phyloP scores from a whole-genome alignment of 345 rosid species.

The Abelmoschus esculentus region DNA sequence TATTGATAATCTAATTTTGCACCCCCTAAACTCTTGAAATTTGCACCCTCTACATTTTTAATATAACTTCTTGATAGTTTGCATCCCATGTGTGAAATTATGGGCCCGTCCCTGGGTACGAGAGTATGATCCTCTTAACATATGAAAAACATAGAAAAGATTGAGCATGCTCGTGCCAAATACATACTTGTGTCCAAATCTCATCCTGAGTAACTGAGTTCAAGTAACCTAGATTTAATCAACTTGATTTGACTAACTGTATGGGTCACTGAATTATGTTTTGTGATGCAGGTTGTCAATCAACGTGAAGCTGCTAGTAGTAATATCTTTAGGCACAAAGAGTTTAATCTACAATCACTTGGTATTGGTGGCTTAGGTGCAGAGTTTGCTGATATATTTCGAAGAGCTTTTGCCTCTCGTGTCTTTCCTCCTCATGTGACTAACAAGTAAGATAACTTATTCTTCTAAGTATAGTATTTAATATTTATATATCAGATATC shows the following conservation, averaged over 20 bases:
- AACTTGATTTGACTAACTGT: slow-evolving; percentile 1
- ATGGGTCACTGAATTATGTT: slow-evolving; percentile 14
- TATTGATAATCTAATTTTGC: too few relatives aligned
- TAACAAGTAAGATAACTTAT: slow-evolving; percentile 47
- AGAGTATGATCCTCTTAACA: background rate
- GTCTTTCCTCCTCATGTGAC: slow-evolving; percentile 98
- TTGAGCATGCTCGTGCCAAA: background rate
- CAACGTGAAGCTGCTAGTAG: slow-evolving; percentile 99
- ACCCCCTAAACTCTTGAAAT: too few relatives aligned
- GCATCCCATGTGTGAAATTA: too few relatives aligned
- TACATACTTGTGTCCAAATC: background rate
- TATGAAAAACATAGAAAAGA: background rate
- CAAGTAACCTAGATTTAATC: background rate
- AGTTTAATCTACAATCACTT: slow-evolving; percentile 85
- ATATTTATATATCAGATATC: background rate
- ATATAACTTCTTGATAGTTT: too few relatives aligned
- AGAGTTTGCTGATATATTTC: slow-evolving; percentile 97
- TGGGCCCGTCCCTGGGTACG: background rate
- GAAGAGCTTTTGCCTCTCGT: slow-evolving; percentile 99
- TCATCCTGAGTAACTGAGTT: background rate
- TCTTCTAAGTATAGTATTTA: slow-evolving; percentile 14
- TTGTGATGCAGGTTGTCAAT: slow-evolving; percentile 63
- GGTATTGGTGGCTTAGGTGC: slow-evolving; percentile 98
- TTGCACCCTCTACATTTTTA: too few relatives aligned
- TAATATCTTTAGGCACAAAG: slow-evolving; percentile 86